These are phyloP conservation scores for Monascus purpureus DNA, from an alignment of 495 filamentous ascomycete species.

Conservation along the genomic window DNA sequence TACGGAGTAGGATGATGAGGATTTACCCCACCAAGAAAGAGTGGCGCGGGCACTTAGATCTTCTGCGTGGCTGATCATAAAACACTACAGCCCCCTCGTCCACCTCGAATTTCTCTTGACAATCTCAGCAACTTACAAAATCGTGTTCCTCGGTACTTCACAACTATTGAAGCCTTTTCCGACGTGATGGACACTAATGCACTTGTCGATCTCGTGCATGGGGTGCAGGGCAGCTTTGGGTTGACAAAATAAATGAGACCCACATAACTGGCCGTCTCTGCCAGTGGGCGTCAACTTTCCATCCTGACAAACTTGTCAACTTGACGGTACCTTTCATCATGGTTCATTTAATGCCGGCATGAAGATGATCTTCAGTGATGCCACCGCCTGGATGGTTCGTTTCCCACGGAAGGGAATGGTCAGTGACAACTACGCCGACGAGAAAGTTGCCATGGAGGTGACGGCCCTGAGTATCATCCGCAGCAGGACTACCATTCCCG, in stretches of 20 bases:
- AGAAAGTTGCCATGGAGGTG: constrained; percentile 32
- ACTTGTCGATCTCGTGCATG: constrained; percentile 11
- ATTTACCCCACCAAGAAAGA: no score
- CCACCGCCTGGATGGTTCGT: constrained; percentile 21
- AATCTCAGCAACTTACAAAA: no score
- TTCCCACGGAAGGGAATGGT: constrained; percentile 24
- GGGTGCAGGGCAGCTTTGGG: constrained; percentile 16
- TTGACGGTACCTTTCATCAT: constrained; percentile 18
- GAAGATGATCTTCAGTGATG: constrained; percentile 21
- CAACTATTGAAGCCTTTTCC: no score
- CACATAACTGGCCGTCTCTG: constrained; percentile 15
- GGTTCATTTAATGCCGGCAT: constrained; percentile 21
- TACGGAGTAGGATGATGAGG: no score
- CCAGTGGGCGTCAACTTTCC: constrained; percentile 24
- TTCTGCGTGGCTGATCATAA: no score
- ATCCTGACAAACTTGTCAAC: constrained; percentile 20
- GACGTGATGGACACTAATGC: constrained; percentile 15
- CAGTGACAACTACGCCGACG: constrained; percentile 15
- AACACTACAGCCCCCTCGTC: no score
- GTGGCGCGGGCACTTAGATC: no score
- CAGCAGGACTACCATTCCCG: constrained; percentile 27
- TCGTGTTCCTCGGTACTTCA: no score
- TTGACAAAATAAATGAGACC: constrained; percentile 20
- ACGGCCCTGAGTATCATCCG: constrained; percentile 18
- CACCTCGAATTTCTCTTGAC: no score